Base-by-base conservation (phyloP, 352 stramenopile genomes). In the Globisporangium paroecandrum region DNA sequence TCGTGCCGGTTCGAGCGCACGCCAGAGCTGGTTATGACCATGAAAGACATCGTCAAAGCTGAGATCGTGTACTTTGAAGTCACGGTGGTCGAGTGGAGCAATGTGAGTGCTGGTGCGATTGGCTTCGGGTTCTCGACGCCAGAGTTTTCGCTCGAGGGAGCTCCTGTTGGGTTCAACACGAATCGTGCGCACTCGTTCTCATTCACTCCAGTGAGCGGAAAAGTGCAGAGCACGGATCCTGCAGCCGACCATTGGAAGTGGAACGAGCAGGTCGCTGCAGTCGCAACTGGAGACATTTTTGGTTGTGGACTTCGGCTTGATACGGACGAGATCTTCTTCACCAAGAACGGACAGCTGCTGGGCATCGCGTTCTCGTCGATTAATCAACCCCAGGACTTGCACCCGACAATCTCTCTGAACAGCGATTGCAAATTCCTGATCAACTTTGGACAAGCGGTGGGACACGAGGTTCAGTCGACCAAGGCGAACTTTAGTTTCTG, bases 1-100 rank as follows among this genome's bases (percentile, higher is more conserved):
- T 95, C 89, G n/a, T 91, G 85, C 34, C 85, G 89, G 2, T 96
- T 95, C 72, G 89, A 94, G 32, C 75, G 94, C 66, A 93, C 83
- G 0, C 83, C 86, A 10, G 77, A 81, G 67, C 69, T 95, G 2
- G 68, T 91, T 32, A 88, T 93, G 71, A 85, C 78, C 9, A 80
- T 95, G 70, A 79, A 83, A 36, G 76, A 90, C 53, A 64, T 85
- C 15, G 41, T 91, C 13, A 93, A 94, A 58, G 83, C 88, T 41
- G 81, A 90, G 60, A 78, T 94, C 58, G 71, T 92, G 32, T 96
- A 96, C 61, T 94, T 90, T 64, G 88, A 96, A 68, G 74, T 94
- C 13, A 89, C 81, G 1, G 69, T 96, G 0, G 53, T 89, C 2
- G 86, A 94, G 43, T 90, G 85, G 84, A 70, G 64, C 12, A 65